A percentile compares a stretch with the other conserved stretches of the same genome.
Evolutionary conservation across 129 eudicot genomes (phyloP).

Genomic region (Artemisia annua): DNA sequence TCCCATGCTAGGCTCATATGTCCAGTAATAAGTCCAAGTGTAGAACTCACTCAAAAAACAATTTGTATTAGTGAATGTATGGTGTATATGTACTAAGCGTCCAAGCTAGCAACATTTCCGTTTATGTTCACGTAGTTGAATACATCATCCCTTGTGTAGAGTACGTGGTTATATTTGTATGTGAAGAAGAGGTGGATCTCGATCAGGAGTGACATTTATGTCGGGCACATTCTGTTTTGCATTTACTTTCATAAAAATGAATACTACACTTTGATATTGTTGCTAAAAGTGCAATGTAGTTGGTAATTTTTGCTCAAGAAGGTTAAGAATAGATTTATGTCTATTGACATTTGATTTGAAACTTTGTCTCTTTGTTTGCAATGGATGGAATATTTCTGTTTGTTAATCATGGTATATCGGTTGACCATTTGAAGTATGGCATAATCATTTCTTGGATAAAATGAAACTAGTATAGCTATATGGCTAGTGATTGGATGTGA

Average conservation of each 20-base stretch:
- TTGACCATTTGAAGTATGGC: not conserved
- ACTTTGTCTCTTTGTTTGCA: not conserved
- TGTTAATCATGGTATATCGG: not conserved
- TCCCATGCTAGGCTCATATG: too few species aligned
- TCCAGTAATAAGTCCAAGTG: too few species aligned
- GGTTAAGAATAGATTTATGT: not conserved
- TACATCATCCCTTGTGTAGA: not conserved
- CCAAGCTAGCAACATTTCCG: not conserved
- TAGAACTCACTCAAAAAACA: too few species aligned
- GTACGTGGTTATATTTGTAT: conserved; percentile 11
- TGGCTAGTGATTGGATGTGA: not conserved
- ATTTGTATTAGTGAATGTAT: too few species aligned
- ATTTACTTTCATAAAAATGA: not conserved
- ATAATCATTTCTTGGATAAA: not conserved
- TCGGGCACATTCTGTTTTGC: not conserved
- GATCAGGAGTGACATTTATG: not conserved
- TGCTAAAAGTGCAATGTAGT: conserved; percentile 5
- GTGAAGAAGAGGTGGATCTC: not conserved
- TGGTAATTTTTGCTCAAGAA: not conserved
- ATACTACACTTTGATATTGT: not conserved
- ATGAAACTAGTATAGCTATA: not conserved
- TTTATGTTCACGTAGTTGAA: conserved; percentile 13
- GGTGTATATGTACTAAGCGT: too few species aligned
- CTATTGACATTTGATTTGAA: conserved; percentile 1
- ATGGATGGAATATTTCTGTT: not conserved